Base-by-base conservation (phyloP, 345 rosid genomes). In the Aegle marmelos region DNA sequence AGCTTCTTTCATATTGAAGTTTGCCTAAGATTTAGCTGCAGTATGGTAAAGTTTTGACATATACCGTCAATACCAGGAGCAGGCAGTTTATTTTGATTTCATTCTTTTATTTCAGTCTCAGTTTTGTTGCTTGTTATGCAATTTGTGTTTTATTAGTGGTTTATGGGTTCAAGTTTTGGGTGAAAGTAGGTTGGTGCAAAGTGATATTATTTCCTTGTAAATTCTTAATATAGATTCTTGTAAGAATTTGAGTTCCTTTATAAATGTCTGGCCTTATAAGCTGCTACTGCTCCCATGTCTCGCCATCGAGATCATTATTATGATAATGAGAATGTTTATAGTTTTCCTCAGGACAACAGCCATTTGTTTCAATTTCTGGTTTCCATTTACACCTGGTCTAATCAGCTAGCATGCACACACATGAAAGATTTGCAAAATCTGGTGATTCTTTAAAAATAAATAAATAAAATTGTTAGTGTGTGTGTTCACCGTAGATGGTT, bases 71-170 rank as follows among this genome's bases (percentile, higher is more conserved):
- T 34, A 6, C 0, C 58, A 53, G 70, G 70, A 45, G 24, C 65
- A 58, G 54, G 50, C n/a, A 48, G 22, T 56, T 61, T 25, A 66
- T 67, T 58, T 67, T 50, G 57, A 67, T 25, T 66, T 34, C 50
- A 70, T 82, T 74, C 63, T 45, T 76, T 71, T 61, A 27, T 39
- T 75, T 71, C 74, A 58, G 77, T 60, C 28, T 48, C 80, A 79
- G 61, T 82, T 82, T 82, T 76, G 66, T 66, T 36, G 77, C 58
- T 27, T 62, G 73, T 39, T 28, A 76, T 66, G 41, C 66, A 48
- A 30, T 75, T 25, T 34, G 65, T 16, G 14, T 16, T 21, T 19
- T 1, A 4, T 16, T n/a, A 28, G 64, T 45, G 63, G 61, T 21
- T 73, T 19, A 4, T 19, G 63, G 68, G 21, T 73, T 19, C 39